A percentile compares a stretch with the other conserved stretches of the same genome.
Evolutionary conservation across 148 eudicot species (phyloP).

Genomic region (Persicaria maculosa): DNA sequence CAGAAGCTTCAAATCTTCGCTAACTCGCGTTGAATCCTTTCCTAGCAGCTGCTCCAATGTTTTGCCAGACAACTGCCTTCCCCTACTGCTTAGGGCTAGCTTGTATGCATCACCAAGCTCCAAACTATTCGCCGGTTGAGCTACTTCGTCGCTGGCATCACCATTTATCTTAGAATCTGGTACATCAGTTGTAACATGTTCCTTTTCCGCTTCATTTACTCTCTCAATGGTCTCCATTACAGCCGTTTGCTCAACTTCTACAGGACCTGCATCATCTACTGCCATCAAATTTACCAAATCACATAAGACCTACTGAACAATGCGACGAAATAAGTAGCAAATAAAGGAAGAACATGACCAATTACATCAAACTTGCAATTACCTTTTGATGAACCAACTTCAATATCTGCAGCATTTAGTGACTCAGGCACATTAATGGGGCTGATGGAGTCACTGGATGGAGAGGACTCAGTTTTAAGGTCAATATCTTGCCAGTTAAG

Average conservation of each 20-base stretch:
- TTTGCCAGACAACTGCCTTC: constrained; percentile 70
- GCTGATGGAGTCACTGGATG: constrained; percentile 20
- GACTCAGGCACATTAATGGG: constrained; percentile 24
- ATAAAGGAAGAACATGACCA: background rate
- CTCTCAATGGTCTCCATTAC: constrained; percentile 16
- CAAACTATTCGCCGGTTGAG: constrained; percentile 30
- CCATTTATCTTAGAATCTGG: constrained; percentile 25
- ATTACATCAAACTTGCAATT: constrained; percentile 34
- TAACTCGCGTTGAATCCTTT: constrained; percentile 52
- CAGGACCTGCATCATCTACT: background rate
- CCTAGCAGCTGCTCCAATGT: constrained; percentile 46
- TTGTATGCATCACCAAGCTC: constrained; percentile 91
- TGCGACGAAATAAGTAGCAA: background rate
- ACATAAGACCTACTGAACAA: background rate
- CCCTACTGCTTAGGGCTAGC: constrained; percentile 59
- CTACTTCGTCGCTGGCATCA: constrained; percentile 25
- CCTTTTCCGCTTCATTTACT: constrained; percentile 21
- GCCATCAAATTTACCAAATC: no score
- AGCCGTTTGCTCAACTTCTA: constrained; percentile 16
- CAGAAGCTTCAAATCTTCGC: constrained; percentile 68
- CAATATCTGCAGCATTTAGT: constrained; percentile 20
- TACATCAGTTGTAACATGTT: constrained; percentile 19
- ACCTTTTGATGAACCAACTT: constrained; percentile 22
- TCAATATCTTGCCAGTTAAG: constrained; percentile 46
- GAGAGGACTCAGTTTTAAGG: constrained; percentile 18